Evolutionary conservation across 2,329 filamentous ascomycete species (phyloP).

Genomic region (Parafenestella ontariensis): DNA sequence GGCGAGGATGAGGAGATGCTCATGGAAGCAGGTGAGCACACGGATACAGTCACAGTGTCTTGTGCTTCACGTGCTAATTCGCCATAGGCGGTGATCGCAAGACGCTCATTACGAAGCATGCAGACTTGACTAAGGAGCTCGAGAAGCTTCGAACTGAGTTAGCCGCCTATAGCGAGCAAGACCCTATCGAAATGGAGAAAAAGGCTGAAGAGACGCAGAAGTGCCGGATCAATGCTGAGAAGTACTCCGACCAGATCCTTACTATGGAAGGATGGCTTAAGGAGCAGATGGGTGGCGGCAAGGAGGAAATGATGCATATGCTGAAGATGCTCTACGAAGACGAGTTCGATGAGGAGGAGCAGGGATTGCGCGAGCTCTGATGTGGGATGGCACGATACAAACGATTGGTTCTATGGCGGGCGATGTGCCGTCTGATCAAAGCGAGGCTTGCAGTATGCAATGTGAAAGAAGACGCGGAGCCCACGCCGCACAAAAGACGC

Average conservation of each 20-base stretch:
- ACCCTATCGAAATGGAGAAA: conserved; percentile 54
- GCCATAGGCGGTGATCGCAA: conserved; percentile 42
- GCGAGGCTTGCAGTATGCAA: neutral
- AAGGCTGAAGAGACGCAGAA: conserved; percentile 44
- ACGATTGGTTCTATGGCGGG: neutral
- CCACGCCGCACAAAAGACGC: neutral
- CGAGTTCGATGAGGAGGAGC: conserved; percentile 62
- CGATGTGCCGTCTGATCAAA: neutral
- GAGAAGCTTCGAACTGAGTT: conserved; percentile 51
- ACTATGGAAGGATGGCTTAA: conserved; percentile 56
- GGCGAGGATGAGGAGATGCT: conserved; percentile 50
- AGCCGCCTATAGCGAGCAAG: conserved; percentile 54
- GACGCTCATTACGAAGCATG: conserved; percentile 47
- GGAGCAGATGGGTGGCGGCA: conserved; percentile 46
- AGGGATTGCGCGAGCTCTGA: conserved; percentile 54
- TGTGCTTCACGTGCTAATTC: neutral
- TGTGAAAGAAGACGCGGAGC: neutral
- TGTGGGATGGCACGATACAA: neutral
- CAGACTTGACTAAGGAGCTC: conserved; percentile 46
- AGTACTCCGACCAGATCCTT: conserved; percentile 54
- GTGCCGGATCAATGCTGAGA: conserved; percentile 42
- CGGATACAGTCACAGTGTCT: neutral
- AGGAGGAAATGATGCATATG: conserved; percentile 53
- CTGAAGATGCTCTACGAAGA: conserved; percentile 59
- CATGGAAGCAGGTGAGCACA: conserved; percentile 35